Evolutionary conservation across 176 grass and related monocot genomes (phyloP), one percentile per base, ranked within the genome.

Genomic region (Eragrostis curvula): DNA sequence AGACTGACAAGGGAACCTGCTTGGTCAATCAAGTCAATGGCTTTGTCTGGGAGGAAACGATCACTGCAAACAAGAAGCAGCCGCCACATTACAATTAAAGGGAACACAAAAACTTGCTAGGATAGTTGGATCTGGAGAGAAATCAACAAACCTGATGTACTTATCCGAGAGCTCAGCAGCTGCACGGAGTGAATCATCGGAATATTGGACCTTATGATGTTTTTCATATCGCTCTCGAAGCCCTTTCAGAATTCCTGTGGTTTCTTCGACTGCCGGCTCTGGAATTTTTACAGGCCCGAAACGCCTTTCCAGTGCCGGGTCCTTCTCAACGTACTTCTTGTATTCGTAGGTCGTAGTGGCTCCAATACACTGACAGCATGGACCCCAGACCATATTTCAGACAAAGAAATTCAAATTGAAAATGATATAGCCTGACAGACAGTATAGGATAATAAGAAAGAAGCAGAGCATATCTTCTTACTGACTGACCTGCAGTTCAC

Each of bases 341-440:
- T 97, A 97, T 56, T 94, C 95, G 58, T 94, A 92, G 45, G 90
- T 74, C n/a, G 90, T 94, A 28, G 95, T 97, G 71, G 95, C 95
- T 61, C 92, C 95, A 20, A 97, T 97, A 80, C 90, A 92, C 90
- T 94, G 82, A 62, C 32, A 36, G 32, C 32, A 36, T 36, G 32
- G 32, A 36, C 32, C 32, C 32, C 32, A 36, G 32, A 36, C 2
- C 32, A 36, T 36, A 36, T 36, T 36, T 36, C 32, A 36, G 32
- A 36, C 32, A 36, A 36, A 36, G 4, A 36, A 36, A 36, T 2
- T 36, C 3, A 36, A 36, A 36, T 4, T 36, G 32, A 36, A 36
- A 36, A 36, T 36, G 32, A 2, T 36, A 36, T 36, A 36, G 32
- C 32, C 32, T 36, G 32, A 36, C 32, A 36, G 32, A 36, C 32